Conservation (phyloP, 1,139 yeast genomes). For the Candida tetrigidarum region DNA sequence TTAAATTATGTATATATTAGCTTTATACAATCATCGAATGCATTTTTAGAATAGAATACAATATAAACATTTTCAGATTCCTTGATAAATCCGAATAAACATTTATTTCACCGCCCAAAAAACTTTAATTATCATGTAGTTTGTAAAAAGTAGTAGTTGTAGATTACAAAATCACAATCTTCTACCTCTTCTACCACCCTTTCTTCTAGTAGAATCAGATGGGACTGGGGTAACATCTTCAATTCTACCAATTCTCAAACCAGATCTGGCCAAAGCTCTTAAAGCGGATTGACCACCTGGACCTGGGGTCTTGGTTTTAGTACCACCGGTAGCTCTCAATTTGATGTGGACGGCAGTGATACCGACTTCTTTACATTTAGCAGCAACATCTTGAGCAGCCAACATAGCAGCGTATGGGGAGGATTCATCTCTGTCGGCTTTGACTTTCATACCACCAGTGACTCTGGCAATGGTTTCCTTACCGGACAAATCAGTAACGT, state of each 20-base stretch:
- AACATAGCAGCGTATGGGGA: constrained; percentile 99
- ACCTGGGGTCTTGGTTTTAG: constrained; percentile 99
- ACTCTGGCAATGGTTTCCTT: constrained; percentile 99
- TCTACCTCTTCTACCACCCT: constrained; percentile 99
- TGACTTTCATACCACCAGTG: constrained; percentile 99
- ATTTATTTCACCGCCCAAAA: constrained; percentile 3
- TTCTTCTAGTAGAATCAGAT: constrained; percentile 99
- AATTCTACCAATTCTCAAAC: constrained; percentile 99
- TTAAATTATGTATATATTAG: constrained; percentile 10
- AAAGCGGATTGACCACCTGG: constrained; percentile 99
- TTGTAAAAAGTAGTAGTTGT: constrained; percentile 3
- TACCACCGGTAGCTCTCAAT: constrained; percentile 99
- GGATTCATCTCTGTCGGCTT: constrained; percentile 99
- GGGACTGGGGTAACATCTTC: constrained; percentile 99
- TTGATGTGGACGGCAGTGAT: constrained; percentile 99
- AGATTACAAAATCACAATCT: constrained; percentile 65
- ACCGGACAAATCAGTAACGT: constrained; percentile 99
- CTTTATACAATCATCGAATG: constrained; percentile 10
- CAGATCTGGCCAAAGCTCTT: constrained; percentile 99
- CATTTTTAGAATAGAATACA: constrained; percentile 10
- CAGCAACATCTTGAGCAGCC: constrained; percentile 99
- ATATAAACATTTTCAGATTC: constrained; percentile 1
- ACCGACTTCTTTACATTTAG: constrained; percentile 99
- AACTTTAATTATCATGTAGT: constrained; percentile 3
- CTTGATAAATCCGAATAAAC: neutral